Percentiles rank a stretch among this genome's conserved stretches.
These are phyloP conservation scores for Diaporthe aspalathi DNA, from an alignment of 2,329 filamentous ascomycete genomes.

Conservation along the genomic window DNA sequence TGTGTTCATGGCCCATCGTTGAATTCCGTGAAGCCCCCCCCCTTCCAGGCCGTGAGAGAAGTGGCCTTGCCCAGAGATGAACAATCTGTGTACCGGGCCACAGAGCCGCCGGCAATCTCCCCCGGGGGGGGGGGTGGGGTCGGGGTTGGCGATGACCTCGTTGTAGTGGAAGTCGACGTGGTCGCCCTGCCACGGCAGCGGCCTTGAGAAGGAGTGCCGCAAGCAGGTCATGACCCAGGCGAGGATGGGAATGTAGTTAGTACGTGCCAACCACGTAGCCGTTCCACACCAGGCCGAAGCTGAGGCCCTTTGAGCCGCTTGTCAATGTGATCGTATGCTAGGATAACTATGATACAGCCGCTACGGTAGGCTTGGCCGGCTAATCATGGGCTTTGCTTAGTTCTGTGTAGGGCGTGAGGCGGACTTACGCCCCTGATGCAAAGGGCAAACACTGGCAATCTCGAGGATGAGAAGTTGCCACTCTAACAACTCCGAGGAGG, in stretches of 20 bases:
- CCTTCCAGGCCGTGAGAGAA: no score
- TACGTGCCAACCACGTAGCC: neutral
- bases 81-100: neutral
- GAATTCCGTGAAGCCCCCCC: no score
- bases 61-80: no score
- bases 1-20: no score
- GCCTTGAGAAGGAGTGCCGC: slow-evolving; percentile 6
- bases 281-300: slow-evolving; percentile 7
- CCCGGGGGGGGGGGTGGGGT: neutral
- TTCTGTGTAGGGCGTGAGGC: neutral
- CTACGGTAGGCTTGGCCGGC: slow-evolving; percentile 9
- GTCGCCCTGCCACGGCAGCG: slow-evolving; percentile 4
- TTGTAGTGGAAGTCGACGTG: slow-evolving; percentile 6
- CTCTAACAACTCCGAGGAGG: no score
- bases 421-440: neutral
- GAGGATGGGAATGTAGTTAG: slow-evolving; percentile 12
- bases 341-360: neutral
- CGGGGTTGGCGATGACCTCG: slow-evolving; percentile 4
- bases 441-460: neutral
- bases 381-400: neutral
- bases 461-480: slow-evolving; percentile 10
- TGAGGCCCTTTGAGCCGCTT: neutral
- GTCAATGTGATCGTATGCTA: slow-evolving; percentile 15
- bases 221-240: neutral
- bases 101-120: neutral